A percentile compares a stretch with the other conserved stretches of the same genome.
phyloP scores from a whole-genome alignment of 163 green algal species.

The Scenedesmus sp. region DNA sequence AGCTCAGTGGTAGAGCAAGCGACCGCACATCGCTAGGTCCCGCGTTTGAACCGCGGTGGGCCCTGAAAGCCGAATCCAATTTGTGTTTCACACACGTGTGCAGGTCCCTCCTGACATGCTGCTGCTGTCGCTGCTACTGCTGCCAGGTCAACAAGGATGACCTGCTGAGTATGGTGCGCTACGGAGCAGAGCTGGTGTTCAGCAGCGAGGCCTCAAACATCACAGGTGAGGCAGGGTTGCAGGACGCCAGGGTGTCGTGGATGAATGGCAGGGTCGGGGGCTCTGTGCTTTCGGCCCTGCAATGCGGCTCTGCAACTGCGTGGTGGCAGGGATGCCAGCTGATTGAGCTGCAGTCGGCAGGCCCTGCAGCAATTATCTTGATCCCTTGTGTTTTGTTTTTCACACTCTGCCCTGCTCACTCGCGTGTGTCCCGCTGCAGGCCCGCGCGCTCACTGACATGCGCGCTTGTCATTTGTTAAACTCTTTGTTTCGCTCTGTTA shows the following conservation, averaged over 20 bases:
- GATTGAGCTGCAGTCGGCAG: neutral
- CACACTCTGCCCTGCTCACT: neutral
- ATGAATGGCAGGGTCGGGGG: neutral
- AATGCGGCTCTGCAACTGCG: no score
- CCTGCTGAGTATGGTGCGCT: constrained; percentile 98
- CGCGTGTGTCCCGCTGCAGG: neutral
- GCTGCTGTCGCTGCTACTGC: neutral
- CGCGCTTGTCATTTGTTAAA: neutral
- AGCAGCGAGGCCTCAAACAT: constrained; percentile 84
- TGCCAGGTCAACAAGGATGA: constrained; percentile 98
- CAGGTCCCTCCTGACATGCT: neutral
- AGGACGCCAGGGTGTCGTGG: no score
- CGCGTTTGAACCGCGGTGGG: neutral
- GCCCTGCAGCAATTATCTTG: neutral
- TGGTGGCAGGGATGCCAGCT: no score
- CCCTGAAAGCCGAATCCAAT: neutral
- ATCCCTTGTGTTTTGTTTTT: neutral
- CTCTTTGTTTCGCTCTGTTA: neutral
- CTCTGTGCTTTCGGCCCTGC: neutral
- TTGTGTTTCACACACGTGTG: neutral
- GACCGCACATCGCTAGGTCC: constrained; percentile 13
- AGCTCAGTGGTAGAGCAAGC: constrained; percentile 20
- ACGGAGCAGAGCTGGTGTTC: constrained; percentile 98
- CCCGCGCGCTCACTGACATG: no score
- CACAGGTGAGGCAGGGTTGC: constrained; percentile 86